These are phyloP conservation scores for Claviceps digitariae DNA, from an alignment of 2,329 filamentous ascomycete species.

Conservation along the genomic window DNA sequence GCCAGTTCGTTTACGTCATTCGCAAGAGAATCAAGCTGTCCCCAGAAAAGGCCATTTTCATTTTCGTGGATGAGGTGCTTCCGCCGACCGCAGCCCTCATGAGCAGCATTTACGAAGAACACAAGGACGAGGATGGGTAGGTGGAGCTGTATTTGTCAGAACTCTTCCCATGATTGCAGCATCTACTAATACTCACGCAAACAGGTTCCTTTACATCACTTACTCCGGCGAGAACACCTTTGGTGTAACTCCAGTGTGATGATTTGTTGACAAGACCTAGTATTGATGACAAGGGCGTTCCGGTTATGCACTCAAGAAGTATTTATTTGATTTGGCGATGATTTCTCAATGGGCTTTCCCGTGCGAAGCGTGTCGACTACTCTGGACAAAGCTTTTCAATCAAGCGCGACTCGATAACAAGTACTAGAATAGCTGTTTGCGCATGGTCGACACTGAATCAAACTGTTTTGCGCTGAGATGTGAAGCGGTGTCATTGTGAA, in stretches of 20 bases:
- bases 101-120: conserved; percentile 99
- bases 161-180: neutral
- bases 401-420: neutral
- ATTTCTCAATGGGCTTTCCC: neutral
- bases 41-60: conserved; percentile 99
- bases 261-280: neutral
- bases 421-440: conserved; percentile 1
- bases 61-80: conserved; percentile 97
- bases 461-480: neutral
- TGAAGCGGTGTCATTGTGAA: neutral
- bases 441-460: neutral
- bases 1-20: conserved; percentile 99
- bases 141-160: conserved; percentile 11
- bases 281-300: conserved; percentile 16
- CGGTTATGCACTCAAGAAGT: conserved; percentile 18
- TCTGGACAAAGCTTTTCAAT: neutral
- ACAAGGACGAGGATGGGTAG: conserved; percentile 72
- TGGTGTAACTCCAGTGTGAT: conserved; percentile 32
- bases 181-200: conserved; percentile 6
- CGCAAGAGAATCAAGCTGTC: conserved; percentile 99
- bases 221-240: conserved; percentile 99
- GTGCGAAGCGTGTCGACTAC: conserved; percentile 8
- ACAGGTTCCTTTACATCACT: conserved; percentile 88
- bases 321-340: conserved; percentile 6
- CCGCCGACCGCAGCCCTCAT: conserved; percentile 94